These are phyloP conservation scores for Dillenia suffruticosa DNA, from an alignment of 164 flowering plant species.

Conservation along the genomic window DNA sequence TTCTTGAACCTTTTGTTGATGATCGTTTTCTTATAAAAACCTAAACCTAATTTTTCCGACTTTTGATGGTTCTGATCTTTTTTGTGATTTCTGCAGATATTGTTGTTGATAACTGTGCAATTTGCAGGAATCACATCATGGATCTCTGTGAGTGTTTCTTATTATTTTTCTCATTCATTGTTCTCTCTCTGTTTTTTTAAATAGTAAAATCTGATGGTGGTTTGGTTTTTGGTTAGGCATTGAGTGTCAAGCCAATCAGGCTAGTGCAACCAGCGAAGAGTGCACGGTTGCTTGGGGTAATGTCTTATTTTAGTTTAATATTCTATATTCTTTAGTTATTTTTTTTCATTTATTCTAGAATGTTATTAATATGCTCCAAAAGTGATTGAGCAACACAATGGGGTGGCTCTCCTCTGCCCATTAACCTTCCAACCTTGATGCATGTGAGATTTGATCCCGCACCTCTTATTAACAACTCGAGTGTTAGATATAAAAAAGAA, in stretches of 20 bases:
- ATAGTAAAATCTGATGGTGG: not conserved
- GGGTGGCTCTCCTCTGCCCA: too few relatives aligned
- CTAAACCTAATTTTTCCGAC: not conserved
- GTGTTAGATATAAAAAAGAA: too few relatives aligned
- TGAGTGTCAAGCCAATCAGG: constrained; percentile 86
- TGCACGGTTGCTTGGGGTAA: constrained; percentile 87
- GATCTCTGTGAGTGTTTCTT: constrained; percentile 67
- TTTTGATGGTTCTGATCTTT: not conserved
- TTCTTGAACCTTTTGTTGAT: not conserved
- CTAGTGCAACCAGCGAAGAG: constrained; percentile 83
- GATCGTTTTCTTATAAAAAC: not conserved
- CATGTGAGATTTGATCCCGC: too few relatives aligned
- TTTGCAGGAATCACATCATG: constrained; percentile 89
- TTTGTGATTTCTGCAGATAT: constrained; percentile 40
- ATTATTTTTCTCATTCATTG: not conserved
- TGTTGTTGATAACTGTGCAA: constrained; percentile 81
- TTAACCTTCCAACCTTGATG: too few relatives aligned
- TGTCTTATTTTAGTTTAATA: too few relatives aligned
- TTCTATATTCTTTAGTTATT: too few relatives aligned
- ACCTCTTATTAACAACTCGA: too few relatives aligned
- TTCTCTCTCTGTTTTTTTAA: not conserved
- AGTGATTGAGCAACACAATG: too few relatives aligned
- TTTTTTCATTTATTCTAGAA: too few relatives aligned
- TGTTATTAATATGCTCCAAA: too few relatives aligned
- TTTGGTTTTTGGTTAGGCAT: constrained; percentile 43